These are phyloP conservation scores for Benincasa hispida DNA, from an alignment of 306 rosid species.

Conservation along the genomic window DNA sequence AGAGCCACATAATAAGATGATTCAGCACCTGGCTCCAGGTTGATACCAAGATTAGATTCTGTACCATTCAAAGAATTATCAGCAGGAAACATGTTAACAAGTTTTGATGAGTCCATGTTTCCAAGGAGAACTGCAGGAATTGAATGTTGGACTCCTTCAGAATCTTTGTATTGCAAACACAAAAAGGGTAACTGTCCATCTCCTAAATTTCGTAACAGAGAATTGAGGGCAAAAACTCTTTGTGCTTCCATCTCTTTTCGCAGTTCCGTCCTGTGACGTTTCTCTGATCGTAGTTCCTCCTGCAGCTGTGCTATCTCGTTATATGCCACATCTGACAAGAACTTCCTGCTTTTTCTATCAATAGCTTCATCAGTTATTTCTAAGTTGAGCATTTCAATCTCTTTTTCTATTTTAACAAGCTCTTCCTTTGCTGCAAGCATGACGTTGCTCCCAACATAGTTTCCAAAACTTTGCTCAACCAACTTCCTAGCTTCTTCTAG, in stretches of 20 bases:
- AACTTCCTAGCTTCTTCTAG: constrained; percentile 95
- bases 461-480: constrained; percentile 97
- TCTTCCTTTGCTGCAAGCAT: constrained; percentile 96
- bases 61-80: constrained; percentile 29
- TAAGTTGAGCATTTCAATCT: constrained; percentile 45
- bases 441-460: constrained; percentile 88
- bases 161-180: constrained; percentile 80
- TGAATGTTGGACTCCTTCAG: constrained; percentile 75
- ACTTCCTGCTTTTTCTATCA: constrained; percentile 64
- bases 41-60: constrained; percentile 12
- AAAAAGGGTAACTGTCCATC: constrained; percentile 62
- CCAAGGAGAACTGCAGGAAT: constrained; percentile 78
- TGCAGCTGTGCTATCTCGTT: constrained; percentile 73
- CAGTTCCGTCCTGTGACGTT: constrained; percentile 49
- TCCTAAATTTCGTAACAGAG: constrained; percentile 49
- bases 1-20: constrained; percentile 83
- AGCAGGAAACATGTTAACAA: constrained; percentile 31
- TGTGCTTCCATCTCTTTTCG: constrained; percentile 60
- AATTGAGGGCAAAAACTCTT: constrained; percentile 56
- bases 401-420: constrained; percentile 52
- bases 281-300: constrained; percentile 70
- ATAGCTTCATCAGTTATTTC: constrained; percentile 79
- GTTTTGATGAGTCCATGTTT: constrained; percentile 58
- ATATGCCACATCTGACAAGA: constrained; percentile 47
- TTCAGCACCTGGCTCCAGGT: constrained; percentile 22